Percentiles rank a stretch among this genome's conserved stretches.
These are phyloP conservation scores for Aspergillus leporis DNA, from an alignment of 495 filamentous ascomycete genomes.

Conservation along the genomic window DNA sequence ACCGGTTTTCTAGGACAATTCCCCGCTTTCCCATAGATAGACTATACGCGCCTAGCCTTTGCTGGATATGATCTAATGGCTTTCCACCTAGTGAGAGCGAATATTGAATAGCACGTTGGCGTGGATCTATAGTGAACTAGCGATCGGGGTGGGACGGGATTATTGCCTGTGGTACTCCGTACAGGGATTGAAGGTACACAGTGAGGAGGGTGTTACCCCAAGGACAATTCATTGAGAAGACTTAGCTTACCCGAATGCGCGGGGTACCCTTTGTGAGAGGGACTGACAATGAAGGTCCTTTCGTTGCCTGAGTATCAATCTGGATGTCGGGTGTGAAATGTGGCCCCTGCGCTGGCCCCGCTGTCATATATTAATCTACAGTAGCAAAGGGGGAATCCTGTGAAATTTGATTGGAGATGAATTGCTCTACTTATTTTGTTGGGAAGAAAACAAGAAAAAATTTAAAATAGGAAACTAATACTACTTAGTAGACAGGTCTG, in stretches of 20 bases:
- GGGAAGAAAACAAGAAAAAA: too few relatives aligned
- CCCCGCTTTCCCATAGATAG: not conserved
- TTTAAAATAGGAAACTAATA: too few relatives aligned
- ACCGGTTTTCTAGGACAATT: not conserved
- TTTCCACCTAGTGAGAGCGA: not conserved
- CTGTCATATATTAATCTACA: not conserved
- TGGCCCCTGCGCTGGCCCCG: constrained; percentile 14
- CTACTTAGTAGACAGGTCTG: too few relatives aligned
- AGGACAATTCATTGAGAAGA: not conserved
- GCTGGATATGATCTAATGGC: not conserved
- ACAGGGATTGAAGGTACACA: not conserved
- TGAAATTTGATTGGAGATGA: too few relatives aligned
- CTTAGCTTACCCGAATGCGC: not conserved
- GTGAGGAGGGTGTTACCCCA: not conserved
- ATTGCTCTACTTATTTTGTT: too few relatives aligned
- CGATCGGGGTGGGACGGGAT: not conserved
- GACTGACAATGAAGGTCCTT: not conserved
- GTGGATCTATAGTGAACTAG: not conserved
- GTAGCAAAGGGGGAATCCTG: not conserved
- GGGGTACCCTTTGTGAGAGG: not conserved
- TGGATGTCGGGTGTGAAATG: not conserved
- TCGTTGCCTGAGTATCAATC: not conserved
- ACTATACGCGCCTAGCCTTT: not conserved
- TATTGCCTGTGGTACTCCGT: not conserved
- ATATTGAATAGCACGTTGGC: not conserved